Percentiles rank a stretch among this genome's conserved stretches.
Conservation (phyloP, 129 eudicot genomes). For the Solidago caesia region DNA sequence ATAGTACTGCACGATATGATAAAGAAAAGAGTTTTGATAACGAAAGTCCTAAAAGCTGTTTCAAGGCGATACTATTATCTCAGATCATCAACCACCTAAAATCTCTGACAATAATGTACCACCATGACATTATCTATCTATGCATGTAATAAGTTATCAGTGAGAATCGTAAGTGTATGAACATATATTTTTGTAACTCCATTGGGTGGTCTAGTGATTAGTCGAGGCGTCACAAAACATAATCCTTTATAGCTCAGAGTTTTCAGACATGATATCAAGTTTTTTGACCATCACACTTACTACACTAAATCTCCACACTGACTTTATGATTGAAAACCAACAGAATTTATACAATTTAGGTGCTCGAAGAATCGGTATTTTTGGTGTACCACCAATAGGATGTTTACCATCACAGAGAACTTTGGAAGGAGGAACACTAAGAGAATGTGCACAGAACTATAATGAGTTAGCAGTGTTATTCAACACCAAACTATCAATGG, state of each 20-base stretch:
- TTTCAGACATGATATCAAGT: constrained; percentile 2
- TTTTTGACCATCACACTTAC: background rate
- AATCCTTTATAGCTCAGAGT: background rate
- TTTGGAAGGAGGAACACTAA: constrained; percentile 55
- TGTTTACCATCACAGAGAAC: constrained; percentile 84
- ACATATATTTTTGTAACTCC: no score
- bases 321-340: constrained; percentile 14
- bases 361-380: constrained; percentile 63
- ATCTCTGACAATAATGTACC: no score
- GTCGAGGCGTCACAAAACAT: no score
- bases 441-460: constrained; percentile 48
- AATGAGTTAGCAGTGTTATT: constrained; percentile 53
- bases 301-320: constrained; percentile 7
- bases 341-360: constrained; percentile 69
- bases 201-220: no score
- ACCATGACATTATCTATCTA: no score
- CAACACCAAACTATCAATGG: constrained; percentile 48
- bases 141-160: no score
- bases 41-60: no score
- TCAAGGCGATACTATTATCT: no score
- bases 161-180: no score
- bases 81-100: no score
- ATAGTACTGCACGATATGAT: no score
- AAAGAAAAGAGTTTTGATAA: no score
- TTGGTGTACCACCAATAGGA: constrained; percentile 73